Evolutionary conservation across 2,329 filamentous ascomycete genomes (phyloP), one percentile per base, ranked within the genome.

Genomic region (Emydomyces testavorans): DNA sequence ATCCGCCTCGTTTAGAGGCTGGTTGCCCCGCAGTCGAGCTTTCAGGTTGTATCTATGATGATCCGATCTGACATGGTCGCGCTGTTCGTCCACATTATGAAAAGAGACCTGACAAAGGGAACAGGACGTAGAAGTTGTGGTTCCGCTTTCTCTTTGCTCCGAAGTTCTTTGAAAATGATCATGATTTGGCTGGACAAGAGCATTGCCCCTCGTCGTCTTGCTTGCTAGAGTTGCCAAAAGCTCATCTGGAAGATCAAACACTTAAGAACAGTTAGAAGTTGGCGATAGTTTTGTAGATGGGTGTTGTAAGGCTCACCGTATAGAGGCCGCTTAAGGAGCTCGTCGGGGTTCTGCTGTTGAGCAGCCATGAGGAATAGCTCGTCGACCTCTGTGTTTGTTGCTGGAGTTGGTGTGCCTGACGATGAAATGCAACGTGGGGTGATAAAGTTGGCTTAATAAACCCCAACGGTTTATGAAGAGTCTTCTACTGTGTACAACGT

Each of bases 31-130:
- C 49, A 94, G 70, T 70, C 86, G 94, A 62, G 90, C 85, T 67
- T 94, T 96, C 52, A 96, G 69, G 62, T 98, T 98, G 69, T 95
- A 98, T 54, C 83, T 78, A 64, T 98, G 92, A 41, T 93, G 74
- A 60, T 98, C 92, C 7, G 90, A 94, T 58, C 85, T 84, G 50
- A 86, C 80, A 66, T 98, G 92, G 50, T 79, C 76, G 52, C 86
- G 78, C 62, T 96, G 90, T 52, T 96, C 90, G 52, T 80, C 74
- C 6, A 94, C 74, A 7, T 75, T 82, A 26, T 73, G 60, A 58
- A 93, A 94, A 4, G 75, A 71, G 31, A 88, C 73, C 32, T 75
- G 72, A 66, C 92, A 98, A 3, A 96, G 73, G 1, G 82, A 79
- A 63, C 92, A 98, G 11, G 86, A 77, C 50, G 85, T 88, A 4